Evolutionary conservation across 768 basidiomycete genomes (phyloP).

Genomic region (Ramaria rubella): DNA sequence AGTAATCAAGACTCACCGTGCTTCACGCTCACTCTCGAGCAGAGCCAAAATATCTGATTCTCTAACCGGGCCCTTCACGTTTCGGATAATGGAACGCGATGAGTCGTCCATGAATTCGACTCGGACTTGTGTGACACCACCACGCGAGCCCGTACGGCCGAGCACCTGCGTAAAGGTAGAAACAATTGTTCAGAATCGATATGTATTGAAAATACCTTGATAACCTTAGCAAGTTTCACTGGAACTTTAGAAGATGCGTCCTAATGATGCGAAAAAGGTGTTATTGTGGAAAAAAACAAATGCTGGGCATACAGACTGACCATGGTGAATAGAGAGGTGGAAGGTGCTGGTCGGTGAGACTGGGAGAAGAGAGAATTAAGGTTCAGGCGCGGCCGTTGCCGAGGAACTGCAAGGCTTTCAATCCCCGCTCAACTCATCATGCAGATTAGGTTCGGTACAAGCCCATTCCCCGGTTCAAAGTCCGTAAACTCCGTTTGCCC

Average conservation of each 20-base stretch:
- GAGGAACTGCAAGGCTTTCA: conserved; percentile 8
- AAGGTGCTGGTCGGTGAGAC: conserved; percentile 21
- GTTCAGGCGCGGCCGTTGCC: conserved; percentile 15
- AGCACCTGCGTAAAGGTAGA: conserved; percentile 58
- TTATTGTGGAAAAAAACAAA: conserved; percentile 12
- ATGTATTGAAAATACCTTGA: conserved; percentile 60
- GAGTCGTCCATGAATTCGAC: conserved; percentile 99
- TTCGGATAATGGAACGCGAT: conserved; percentile 92
- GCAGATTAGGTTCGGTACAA: too few species aligned
- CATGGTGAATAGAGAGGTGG: background rate
- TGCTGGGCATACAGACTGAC: background rate
- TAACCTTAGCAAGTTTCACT: conserved; percentile 96
- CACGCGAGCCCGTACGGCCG: conserved; percentile 96
- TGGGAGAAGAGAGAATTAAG: conserved; percentile 23
- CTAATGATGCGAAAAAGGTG: conserved; percentile 30
- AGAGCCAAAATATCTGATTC: conserved; percentile 95
- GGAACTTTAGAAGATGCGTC: conserved; percentile 78
- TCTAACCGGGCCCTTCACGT: conserved; percentile 96
- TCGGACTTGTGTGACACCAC: conserved; percentile 98
- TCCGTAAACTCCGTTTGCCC: too few species aligned
- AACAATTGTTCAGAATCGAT: background rate
- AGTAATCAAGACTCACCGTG: conserved; percentile 76
- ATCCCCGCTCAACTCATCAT: background rate
- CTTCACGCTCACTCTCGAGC: conserved; percentile 98
- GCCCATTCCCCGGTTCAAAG: too few species aligned